Percentiles rank a stretch among this genome's conserved stretches.
Conservation (phyloP, 768 basidiomycete species). For the Leucocoprinus birnbaumii region DNA sequence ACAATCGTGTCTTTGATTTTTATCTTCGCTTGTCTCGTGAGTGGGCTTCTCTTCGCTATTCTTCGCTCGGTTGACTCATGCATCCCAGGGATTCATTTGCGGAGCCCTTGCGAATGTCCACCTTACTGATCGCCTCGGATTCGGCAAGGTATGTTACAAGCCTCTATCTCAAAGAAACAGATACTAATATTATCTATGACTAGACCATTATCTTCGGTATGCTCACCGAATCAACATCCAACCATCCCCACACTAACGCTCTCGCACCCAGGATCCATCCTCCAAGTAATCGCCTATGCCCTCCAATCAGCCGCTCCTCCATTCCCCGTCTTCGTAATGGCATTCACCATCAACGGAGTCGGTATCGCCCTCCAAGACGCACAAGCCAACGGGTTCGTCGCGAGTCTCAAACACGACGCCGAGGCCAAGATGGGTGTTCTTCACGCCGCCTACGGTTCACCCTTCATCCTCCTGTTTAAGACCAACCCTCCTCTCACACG, state of each 20-base stretch:
- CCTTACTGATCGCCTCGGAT: slow-evolving; percentile 33
- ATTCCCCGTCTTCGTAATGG: slow-evolving; percentile 59
- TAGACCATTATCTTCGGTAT: slow-evolving; percentile 14
- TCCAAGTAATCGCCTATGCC: slow-evolving; percentile 50
- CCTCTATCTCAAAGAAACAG: not conserved
- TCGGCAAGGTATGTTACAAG: slow-evolving; percentile 36
- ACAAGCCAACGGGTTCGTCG: slow-evolving; percentile 70
- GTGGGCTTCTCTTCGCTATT: slow-evolving; percentile 2
- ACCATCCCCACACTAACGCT: too few species aligned
- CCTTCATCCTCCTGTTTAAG: not conserved
- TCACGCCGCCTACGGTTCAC: slow-evolving; percentile 59
- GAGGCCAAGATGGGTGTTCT: slow-evolving; percentile 68
- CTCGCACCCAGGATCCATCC: slow-evolving; percentile 39
- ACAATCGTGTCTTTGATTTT: slow-evolving; percentile 62
- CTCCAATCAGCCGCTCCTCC: slow-evolving; percentile 56
- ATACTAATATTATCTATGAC: not conserved
- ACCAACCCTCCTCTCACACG: too few species aligned
- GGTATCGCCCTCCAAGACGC: slow-evolving; percentile 54
- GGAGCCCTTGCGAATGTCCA: slow-evolving; percentile 38
- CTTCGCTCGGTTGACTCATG: not conserved
- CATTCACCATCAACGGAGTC: slow-evolving; percentile 39
- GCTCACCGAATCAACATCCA: too few species aligned
- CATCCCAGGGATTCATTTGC: slow-evolving; percentile 33
- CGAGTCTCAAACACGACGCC: slow-evolving; percentile 50
- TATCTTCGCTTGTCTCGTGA: slow-evolving; percentile 36